Evolutionary conservation across 441 rosid genomes (phyloP).

Genomic region (Gossypium gossypioides): DNA sequence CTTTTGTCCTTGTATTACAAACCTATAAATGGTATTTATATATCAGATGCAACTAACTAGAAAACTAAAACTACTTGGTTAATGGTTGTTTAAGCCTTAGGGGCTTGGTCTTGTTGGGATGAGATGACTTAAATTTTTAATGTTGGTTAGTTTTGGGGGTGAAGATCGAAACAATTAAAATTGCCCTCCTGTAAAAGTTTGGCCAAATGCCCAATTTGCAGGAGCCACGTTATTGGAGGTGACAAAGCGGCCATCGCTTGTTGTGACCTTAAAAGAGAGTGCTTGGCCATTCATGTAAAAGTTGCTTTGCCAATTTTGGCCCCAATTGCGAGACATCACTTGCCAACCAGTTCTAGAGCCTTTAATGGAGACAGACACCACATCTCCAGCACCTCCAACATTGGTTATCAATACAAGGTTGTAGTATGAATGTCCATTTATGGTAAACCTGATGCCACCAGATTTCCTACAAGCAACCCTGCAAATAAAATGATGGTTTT

Average conservation of each 20-base stretch:
- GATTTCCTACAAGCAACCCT: conserved; percentile 34
- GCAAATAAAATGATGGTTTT: background rate
- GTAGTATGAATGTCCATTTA: conserved; percentile 64
- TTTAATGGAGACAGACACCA: conserved; percentile 37
- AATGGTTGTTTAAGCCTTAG: background rate
- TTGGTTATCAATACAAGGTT: conserved; percentile 55
- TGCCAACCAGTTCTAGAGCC: conserved; percentile 54
- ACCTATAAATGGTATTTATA: background rate
- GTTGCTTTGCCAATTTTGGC: conserved; percentile 71
- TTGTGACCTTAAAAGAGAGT: conserved; percentile 52
- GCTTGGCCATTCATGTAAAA: conserved; percentile 45
- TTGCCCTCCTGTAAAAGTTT: conserved; percentile 36
- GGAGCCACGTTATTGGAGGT: conserved; percentile 38
- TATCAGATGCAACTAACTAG: background rate
- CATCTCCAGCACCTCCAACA: conserved; percentile 67
- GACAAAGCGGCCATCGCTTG: conserved; percentile 46
- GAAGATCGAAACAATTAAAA: background rate
- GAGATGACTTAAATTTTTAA: background rate
- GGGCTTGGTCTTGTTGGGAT: conserved; percentile 4
- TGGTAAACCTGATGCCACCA: conserved; percentile 56
- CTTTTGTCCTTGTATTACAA: background rate
- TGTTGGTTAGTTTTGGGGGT: conserved; percentile 1
- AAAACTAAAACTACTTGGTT: background rate
- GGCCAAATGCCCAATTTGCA: conserved; percentile 49
- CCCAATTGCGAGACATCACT: conserved; percentile 63